Percentiles rank a stretch among this genome's conserved stretches.
phyloP scores from a whole-genome alignment of 2,329 filamentous ascomycete genomes.

The Penicillium sp. region DNA sequence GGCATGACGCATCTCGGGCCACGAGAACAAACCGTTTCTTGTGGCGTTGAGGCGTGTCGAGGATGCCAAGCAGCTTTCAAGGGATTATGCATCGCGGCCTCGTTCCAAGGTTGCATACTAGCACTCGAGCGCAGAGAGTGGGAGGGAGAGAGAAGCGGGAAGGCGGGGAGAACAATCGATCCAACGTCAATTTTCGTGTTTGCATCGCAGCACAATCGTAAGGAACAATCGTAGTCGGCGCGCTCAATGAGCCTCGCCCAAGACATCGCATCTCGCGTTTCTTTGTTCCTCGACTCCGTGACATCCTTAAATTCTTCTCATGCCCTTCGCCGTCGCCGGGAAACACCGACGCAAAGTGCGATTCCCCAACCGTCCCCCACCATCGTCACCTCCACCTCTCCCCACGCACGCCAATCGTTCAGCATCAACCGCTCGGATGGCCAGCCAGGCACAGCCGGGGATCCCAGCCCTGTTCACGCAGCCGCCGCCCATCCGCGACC shows the following conservation, averaged over 20 bases:
- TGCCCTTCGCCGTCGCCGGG: constrained; percentile 35
- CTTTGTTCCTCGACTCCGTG: constrained; percentile 1
- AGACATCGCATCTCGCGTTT: no score
- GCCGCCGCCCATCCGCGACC: constrained; percentile 63
- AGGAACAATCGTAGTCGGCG: no score
- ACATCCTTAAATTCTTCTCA: constrained; percentile 11
- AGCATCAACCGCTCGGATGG: constrained; percentile 22
- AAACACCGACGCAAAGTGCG: constrained; percentile 41
- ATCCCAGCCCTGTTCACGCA: constrained; percentile 43
- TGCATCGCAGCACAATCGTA: no score
- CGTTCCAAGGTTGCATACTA: not conserved
- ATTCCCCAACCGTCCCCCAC: constrained; percentile 30
- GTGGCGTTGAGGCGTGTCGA: no score
- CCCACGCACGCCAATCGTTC: not conserved
- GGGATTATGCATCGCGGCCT: no score
- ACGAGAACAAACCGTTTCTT: no score
- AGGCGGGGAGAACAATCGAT: constrained; percentile 13
- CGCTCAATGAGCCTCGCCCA: no score
- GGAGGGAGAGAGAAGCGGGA: not conserved
- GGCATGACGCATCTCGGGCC: constrained; percentile 13
- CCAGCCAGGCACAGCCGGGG: constrained; percentile 22
- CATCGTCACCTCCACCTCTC: constrained; percentile 12
- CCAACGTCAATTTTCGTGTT: constrained; percentile 8
- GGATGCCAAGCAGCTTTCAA: no score
- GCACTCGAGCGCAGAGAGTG: not conserved